Conservation (phyloP, 495 filamentous ascomycete species). For the Daldinia grandis region DNA sequence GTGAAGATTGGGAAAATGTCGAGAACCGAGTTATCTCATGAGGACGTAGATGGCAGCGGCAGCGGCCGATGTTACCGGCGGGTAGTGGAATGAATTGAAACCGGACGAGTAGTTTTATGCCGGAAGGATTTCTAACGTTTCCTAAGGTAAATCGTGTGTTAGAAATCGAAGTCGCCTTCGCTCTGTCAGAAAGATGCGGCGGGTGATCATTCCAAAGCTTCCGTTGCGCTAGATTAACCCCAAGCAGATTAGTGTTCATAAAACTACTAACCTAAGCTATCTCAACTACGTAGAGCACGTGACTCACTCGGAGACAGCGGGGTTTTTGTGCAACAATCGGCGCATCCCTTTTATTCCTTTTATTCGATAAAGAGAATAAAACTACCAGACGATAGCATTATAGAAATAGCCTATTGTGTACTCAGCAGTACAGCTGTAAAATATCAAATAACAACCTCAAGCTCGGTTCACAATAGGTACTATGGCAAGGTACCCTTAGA, state of each 20-base stretch:
- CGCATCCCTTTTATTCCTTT: background rate
- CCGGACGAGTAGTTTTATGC: background rate
- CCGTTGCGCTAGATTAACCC: conserved; percentile 19
- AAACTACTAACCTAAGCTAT: background rate
- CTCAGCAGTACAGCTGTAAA: background rate
- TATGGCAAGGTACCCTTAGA: background rate
- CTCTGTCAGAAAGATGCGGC: conserved; percentile 28
- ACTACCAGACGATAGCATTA: no score
- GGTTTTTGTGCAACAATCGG: background rate
- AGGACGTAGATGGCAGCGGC: conserved; percentile 14
- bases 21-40: conserved; percentile 30
- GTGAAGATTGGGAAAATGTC: conserved; percentile 13
- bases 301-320: conserved; percentile 15
- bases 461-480: background rate
- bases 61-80: conserved; percentile 19
- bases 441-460: background rate
- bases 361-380: background rate
- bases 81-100: conserved; percentile 1
- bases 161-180: conserved; percentile 24
- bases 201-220: conserved; percentile 31
- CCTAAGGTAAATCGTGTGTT: conserved; percentile 8
- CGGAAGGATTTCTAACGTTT: conserved; percentile 3
- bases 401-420: no score
- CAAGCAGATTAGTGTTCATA: conserved; percentile 13
- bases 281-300: conserved; percentile 7